Percentiles rank a stretch among this genome's conserved stretches.
These are phyloP conservation scores for Fusarium sp. DNA, from an alignment of 2,329 filamentous ascomycete species.

Conservation along the genomic window DNA sequence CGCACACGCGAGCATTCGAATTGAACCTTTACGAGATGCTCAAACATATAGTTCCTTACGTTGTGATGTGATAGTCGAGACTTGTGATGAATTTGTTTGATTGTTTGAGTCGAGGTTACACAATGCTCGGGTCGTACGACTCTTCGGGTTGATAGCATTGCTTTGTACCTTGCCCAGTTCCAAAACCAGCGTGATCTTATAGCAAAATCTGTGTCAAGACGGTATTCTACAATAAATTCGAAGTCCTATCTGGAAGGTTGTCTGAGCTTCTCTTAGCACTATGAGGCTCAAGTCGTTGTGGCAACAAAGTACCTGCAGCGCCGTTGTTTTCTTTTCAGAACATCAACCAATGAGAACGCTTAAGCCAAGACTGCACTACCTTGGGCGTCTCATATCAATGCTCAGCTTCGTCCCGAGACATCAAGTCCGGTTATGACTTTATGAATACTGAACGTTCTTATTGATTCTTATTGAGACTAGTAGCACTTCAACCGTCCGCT, in stretches of 20 bases:
- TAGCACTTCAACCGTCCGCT: background rate
- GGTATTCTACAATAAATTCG: background rate
- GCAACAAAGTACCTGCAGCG: constrained; percentile 12
- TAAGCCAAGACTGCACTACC: background rate
- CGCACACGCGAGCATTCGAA: constrained; percentile 51
- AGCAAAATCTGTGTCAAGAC: background rate
- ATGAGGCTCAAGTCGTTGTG: constrained; percentile 29
- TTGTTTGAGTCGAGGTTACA: no score
- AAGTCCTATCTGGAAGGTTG: background rate
- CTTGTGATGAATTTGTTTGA: background rate
- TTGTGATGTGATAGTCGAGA: constrained; percentile 12
- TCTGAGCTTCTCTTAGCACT: background rate
- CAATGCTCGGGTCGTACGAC: background rate
- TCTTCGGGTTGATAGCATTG: background rate
- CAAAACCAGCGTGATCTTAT: no score
- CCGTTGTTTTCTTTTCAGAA: constrained; percentile 28
- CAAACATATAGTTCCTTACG: constrained; percentile 24
- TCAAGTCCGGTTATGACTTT: background rate
- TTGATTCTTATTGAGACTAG: background rate
- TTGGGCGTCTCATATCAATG: background rate
- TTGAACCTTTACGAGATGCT: constrained; percentile 50
- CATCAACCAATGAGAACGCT: constrained; percentile 16
- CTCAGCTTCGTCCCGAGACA: constrained; percentile 5
- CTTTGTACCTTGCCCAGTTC: background rate
- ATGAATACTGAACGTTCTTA: background rate